Evolutionary conservation across 2,329 filamentous ascomycete species (phyloP), one percentile per base, ranked within the genome.

Genomic region (Fusarium denticulatum): DNA sequence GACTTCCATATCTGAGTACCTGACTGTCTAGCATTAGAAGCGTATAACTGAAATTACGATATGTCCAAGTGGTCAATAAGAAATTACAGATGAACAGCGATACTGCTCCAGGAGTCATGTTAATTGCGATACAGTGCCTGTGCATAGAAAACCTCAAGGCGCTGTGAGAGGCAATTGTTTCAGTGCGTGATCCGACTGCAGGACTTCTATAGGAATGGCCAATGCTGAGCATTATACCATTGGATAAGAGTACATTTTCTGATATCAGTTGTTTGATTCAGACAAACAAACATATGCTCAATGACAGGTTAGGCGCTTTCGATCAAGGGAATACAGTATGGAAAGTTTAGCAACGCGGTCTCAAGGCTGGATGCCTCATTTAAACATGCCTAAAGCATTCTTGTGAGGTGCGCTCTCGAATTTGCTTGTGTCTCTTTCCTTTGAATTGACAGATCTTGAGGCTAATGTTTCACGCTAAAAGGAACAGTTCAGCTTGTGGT

Each of bases 391-490:
- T 18, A 34, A 37, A 18, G 30, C 18, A 36, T 26, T 49, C n/a
- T 28, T n/a, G 20, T 14, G 20, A 28, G 30, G 24, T 28, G 20
- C 8, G 16, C 32, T 58, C 30, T 36, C 7, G 12, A 37, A n/a
- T 13, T n/a, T 36, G 42, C 34, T 18, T 28, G 42, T n/a, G 11
- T 36, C 28, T 37, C 42, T 28, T 50, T 50, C 34, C 26, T 14
- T n/a, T 37, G 30, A 34, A 15, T n/a, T 46, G n/a, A 36, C 24
- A 24, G 30, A 22, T 24, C 20, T 55, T 34, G 47, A n/a, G 20
- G 61, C 65, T 60, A 64, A 49, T 64, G 67, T 77, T 76, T 76
- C 73, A 69, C 75, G 68, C 70, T 71, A 71, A 69, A 57, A 65
- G 36, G 52, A 49, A 40, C 63, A 60, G 50, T 36, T 47, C 59